Conservation (phyloP, 1,284 basidiomycete genomes). For the Malassezia dermatis region DNA sequence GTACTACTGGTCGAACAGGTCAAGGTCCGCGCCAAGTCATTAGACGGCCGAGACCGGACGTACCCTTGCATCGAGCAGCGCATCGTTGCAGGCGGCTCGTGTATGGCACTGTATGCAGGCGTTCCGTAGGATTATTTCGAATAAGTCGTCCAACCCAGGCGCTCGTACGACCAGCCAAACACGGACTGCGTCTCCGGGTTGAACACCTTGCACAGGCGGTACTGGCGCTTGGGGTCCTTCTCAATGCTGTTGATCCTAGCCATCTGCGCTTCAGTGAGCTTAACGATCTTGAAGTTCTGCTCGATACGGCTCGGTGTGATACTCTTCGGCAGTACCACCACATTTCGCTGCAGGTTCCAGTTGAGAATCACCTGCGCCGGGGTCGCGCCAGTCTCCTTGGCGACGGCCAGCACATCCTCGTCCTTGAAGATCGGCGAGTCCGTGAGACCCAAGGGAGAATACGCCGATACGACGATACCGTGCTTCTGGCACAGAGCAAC, state of each 20-base stretch:
- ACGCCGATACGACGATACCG: slow-evolving; percentile 65
- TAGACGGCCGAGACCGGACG: background rate
- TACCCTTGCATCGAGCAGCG: slow-evolving; percentile 2
- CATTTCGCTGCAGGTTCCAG: slow-evolving; percentile 60
- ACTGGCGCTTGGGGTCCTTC: slow-evolving; percentile 23
- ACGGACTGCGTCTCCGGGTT: slow-evolving; percentile 20
- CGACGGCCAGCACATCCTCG: slow-evolving; percentile 58
- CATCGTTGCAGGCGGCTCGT: slow-evolving; percentile 11
- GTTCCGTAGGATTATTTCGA: background rate
- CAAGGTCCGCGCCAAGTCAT: background rate
- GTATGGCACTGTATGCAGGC: slow-evolving; percentile 9
- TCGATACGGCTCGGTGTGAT: slow-evolving; percentile 60
- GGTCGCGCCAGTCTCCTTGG: slow-evolving; percentile 51
- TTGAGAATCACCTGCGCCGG: slow-evolving; percentile 58
- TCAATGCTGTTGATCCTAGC: slow-evolving; percentile 23
- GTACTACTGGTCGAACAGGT: slow-evolving; percentile 11
- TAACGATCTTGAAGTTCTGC: slow-evolving; percentile 61
- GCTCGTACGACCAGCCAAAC: slow-evolving; percentile 26
- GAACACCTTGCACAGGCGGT: slow-evolving; percentile 17
- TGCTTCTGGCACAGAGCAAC: slow-evolving; percentile 60
- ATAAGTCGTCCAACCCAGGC: slow-evolving; percentile 29
- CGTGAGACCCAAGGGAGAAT: slow-evolving; percentile 71
- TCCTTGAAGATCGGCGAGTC: slow-evolving; percentile 65
- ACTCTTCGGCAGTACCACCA: slow-evolving; percentile 29
- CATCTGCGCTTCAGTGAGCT: slow-evolving; percentile 58